Percentiles rank a stretch among this genome's conserved stretches.
phyloP scores from a whole-genome alignment of 129 eudicot genomes.

The Flaveria brownii region DNA sequence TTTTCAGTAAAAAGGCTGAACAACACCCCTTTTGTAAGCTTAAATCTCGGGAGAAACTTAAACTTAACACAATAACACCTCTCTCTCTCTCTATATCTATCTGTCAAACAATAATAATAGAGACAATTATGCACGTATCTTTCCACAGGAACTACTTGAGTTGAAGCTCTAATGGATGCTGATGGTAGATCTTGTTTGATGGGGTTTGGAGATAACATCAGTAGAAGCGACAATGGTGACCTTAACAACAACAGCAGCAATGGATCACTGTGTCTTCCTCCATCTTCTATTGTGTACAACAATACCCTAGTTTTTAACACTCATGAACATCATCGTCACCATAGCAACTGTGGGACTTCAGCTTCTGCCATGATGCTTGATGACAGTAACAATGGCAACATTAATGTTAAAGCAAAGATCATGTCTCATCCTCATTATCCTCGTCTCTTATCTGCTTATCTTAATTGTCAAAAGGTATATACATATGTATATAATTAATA shows the following conservation, averaged over 20 bases:
- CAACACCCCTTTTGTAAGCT: slow-evolving; percentile 47
- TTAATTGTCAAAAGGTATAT: slow-evolving; percentile 78
- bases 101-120: neutral
- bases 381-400: slow-evolving; percentile 24
- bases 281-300: slow-evolving; percentile 43
- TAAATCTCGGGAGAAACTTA: slow-evolving; percentile 69
- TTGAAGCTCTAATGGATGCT: slow-evolving; percentile 18
- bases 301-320: slow-evolving; percentile 37
- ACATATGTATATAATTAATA: neutral
- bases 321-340: slow-evolving; percentile 37
- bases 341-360: slow-evolving; percentile 26
- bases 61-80: neutral
- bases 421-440: slow-evolving; percentile 95
- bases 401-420: slow-evolving; percentile 59
- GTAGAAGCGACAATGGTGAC: no score
- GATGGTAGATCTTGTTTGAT: slow-evolving; percentile 48
- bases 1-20: slow-evolving; percentile 74
- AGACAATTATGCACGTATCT: slow-evolving; percentile 35
- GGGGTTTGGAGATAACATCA: slow-evolving; percentile 55
- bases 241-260: slow-evolving; percentile 6
- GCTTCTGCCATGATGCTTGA: slow-evolving; percentile 34
- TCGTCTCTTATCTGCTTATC: slow-evolving; percentile 86
- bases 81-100: neutral
- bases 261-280: slow-evolving; percentile 33
- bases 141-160: slow-evolving; percentile 32